Evolutionary conservation across 2,329 filamentous ascomycete genomes (phyloP), one percentile per base, ranked within the genome.

Genomic region (Emmonsiellopsis sp.): DNA sequence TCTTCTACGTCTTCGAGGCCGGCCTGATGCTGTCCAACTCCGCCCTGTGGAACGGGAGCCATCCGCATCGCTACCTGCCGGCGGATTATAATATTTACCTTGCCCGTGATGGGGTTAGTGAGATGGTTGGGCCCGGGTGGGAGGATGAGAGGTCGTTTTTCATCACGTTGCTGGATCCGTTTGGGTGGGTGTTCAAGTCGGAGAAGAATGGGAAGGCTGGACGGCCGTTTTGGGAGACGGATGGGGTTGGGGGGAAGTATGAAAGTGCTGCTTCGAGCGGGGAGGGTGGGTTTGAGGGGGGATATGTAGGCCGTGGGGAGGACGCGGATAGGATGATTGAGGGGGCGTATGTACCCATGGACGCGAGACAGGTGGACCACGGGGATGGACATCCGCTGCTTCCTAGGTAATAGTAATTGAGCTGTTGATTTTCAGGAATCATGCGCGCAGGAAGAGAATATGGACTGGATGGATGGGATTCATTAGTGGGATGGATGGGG

Each of bases 81-180:
- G 60, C 67, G 54, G 58, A 69, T 54, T 73, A 73, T 45, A 76
- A 73, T 55, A 70, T 77, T 5, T 81, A 80, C 59, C 70, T 83
- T 2, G 70, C 71, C 0, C 62, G 62, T 50, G 78, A 82, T 20
- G 43, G 47, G 26, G 38, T 40, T 7, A 49, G 16, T 11, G 49
- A 44, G 48, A 35, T 51, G 4, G 42, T 46, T 38, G 52, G 52
- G 9, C 52, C 52, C 3, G 52, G 52, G 2, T 54, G 45, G 45
- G 44, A 50, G 16, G 52, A 54, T 44, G 34, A 54, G 20, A 42
- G 48, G 10, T 20, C 47, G 2, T 34, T 51, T 34, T n/a, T 52
- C 32, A 11, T 35, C 7, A 49, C 49, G 15, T 8, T 55, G 16
- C 16, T 46, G 6, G 53, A 52, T 26, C 49, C 49, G 15, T 55